Evolutionary conservation across 495 filamentous ascomycete species (phyloP).

Genomic region (Lasiosphaeria hispida): DNA sequence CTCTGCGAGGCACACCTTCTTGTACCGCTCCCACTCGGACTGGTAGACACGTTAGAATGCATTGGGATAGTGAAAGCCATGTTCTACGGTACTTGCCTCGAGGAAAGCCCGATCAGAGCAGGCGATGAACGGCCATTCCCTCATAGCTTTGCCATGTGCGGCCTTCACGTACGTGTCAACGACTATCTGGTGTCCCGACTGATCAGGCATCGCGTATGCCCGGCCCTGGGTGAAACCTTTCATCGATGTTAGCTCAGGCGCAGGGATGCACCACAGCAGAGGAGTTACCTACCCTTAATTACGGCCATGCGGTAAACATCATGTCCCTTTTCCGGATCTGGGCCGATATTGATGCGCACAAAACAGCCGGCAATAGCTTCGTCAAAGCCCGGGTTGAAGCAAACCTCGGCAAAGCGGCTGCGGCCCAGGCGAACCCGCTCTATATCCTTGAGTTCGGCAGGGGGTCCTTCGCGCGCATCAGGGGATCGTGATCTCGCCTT

Average conservation of each 20-base stretch:
- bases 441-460: slow-evolving; percentile 72
- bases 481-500: slow-evolving; percentile 45
- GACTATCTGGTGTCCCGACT: slow-evolving; percentile 66
- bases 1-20: slow-evolving; percentile 67
- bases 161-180: slow-evolving; percentile 74
- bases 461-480: slow-evolving; percentile 47
- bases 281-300: slow-evolving; percentile 66
- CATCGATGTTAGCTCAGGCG: neutral
- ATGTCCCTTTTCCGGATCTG: slow-evolving; percentile 61
- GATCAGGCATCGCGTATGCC: slow-evolving; percentile 72
- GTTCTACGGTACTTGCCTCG: slow-evolving; percentile 52
- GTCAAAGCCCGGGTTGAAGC: slow-evolving; percentile 87
- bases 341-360: slow-evolving; percentile 74
- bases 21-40: slow-evolving; percentile 82
- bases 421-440: slow-evolving; percentile 80
- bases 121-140: slow-evolving; percentile 76
- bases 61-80: neutral
- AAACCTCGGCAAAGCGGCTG: slow-evolving; percentile 75
- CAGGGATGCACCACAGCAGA: neutral
- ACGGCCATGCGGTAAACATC: slow-evolving; percentile 80
- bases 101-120: slow-evolving; percentile 76
- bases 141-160: slow-evolving; percentile 72
- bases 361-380: slow-evolving; percentile 75
- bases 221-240: slow-evolving; percentile 78
- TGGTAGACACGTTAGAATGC: slow-evolving; percentile 38